Evolutionary conservation across 1,284 basidiomycete genomes (phyloP), one percentile per base, ranked within the genome.

Genomic region (Polyporus tsugae): DNA sequence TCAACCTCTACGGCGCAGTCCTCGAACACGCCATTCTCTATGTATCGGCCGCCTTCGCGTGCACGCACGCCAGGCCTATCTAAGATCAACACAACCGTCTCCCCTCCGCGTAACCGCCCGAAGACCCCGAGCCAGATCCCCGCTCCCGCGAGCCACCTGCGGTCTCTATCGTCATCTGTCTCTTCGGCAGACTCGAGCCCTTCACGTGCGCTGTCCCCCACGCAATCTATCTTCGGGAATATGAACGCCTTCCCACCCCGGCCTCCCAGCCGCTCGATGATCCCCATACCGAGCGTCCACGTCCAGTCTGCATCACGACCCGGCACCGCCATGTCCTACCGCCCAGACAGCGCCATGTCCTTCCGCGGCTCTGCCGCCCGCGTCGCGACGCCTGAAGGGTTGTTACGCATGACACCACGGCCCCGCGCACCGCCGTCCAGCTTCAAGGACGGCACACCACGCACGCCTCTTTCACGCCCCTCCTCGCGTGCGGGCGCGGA

Each of bases 81-180:
- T 19, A 41, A 60, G n/a, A 15, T 41, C 42, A 13, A 64, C 63
- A n/a, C 59, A 53, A 58, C 58, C 6, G 36, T 42, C 19, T 68
- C 33, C 19, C 60, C 76, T 6, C 78, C 89, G 25, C 87, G 90
- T n/a, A 82, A 86, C 35, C 84, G 92, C 68, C 86, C 92, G 15
- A 90, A 87, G 80, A 93, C 93, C 0, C 93, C 93, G 0, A 93
- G 91, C 74, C 82, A 88, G 68, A 94, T 95, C 68, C 92, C 92
- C 62, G 83, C 80, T 4, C 92, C 92, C 19, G 80, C 82, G 36
- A 82, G 81, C 38, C 78, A 83, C 68, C 82, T 82, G 74, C 82
- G 83, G 10, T 86, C 86, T 29, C 78, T 86, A 61, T 88, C 79
- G 75, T 22, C 72, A 81, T 64, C 80, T 79, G n/a, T 81, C 83